Evolutionary conservation across 768 basidiomycete genomes (phyloP).

Genomic region (Leccinum ochraceum): DNA sequence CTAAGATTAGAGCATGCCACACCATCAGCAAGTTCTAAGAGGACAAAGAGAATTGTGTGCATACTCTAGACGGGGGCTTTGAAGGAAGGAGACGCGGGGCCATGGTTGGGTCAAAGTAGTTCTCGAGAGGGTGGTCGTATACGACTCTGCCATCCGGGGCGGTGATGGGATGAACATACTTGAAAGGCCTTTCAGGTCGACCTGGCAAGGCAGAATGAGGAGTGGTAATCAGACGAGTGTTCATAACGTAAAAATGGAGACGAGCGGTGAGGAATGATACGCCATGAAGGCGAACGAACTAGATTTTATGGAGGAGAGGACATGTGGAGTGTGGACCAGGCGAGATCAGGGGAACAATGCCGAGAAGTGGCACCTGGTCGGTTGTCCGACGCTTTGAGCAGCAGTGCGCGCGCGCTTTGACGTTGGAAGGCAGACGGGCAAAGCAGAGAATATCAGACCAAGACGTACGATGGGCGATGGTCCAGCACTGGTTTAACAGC

Average conservation of each 20-base stretch:
- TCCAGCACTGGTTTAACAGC: conserved; percentile 18
- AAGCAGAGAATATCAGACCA: background rate
- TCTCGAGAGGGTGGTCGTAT: conserved; percentile 27
- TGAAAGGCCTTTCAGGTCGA: conserved; percentile 15
- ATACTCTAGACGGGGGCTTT: conserved; percentile 15
- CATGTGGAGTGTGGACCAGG: conserved; percentile 25
- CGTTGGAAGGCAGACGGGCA: background rate
- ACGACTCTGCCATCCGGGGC: conserved; percentile 17
- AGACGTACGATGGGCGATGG: background rate
- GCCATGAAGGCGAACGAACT: background rate
- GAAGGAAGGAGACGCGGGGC: conserved; percentile 17
- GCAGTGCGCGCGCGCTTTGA: conserved; percentile 14
- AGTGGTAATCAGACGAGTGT: conserved; percentile 4
- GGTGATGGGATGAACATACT: conserved; percentile 11
- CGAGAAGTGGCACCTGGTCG: background rate
- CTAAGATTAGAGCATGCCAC: conserved; percentile 14
- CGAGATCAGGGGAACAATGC: conserved; percentile 20
- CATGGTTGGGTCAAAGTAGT: conserved; percentile 28
- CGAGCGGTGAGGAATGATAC: conserved; percentile 3
- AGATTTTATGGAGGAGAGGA: conserved; percentile 19
- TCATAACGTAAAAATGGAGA: conserved; percentile 16
- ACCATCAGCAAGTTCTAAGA: background rate
- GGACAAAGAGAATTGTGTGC: background rate
- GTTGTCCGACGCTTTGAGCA: conserved; percentile 8
- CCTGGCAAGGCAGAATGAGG: conserved; percentile 14